Evolutionary conservation across 768 basidiomycete genomes (phyloP), one percentile per base, ranked within the genome.

Genomic region (button mushroom (Agaricus bisporus)): DNA sequence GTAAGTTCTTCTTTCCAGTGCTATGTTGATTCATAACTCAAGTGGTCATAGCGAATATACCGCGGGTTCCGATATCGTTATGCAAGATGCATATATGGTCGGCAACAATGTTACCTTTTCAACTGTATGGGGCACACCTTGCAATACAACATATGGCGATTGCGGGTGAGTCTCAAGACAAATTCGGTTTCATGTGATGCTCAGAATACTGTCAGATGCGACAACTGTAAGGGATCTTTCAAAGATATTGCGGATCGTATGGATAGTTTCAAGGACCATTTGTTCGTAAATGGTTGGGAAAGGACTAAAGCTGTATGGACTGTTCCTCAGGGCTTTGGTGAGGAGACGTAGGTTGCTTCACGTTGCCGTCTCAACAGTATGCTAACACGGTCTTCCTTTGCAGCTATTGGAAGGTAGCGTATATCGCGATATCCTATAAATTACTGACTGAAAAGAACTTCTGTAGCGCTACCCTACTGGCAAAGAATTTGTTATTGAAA

Each of bases 291-390:
- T 57, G 86, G 85, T 1, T 86, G 86, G 82, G 82, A 83, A 58
- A 70, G 79, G 10, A 79, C 75, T 5, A 83, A 86, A 63, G 78
- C 84, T 1, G 75, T 89, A 0, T 91, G 88, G 90, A 81, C 83
- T 1, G 88, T 91, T 1, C 86, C 88, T 0, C 89, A 91, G 66
- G 88, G 77, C 0, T 91, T 91, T 62, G 86, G 86, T 25, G 77
- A 76, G 52, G 67, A 68, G 37, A 79, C 78, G 68, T 87, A 68
- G 58, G 72, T 68, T 0, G 36, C 25, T 9, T 9, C 17, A 29
- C 3, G 28, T 36, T 37, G 12, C 28, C 36, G 46, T 18, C 20
- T 29, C 11, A 10, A 42, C 9, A 17, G 36, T 22, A 12, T 29
- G 15, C 7, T 39, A 42, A 11, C 25, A 41, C 18, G 26, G 45